These are phyloP conservation scores for Arabidopsis arenosa DNA, from an alignment of 345 rosid genomes.

Conservation along the genomic window DNA sequence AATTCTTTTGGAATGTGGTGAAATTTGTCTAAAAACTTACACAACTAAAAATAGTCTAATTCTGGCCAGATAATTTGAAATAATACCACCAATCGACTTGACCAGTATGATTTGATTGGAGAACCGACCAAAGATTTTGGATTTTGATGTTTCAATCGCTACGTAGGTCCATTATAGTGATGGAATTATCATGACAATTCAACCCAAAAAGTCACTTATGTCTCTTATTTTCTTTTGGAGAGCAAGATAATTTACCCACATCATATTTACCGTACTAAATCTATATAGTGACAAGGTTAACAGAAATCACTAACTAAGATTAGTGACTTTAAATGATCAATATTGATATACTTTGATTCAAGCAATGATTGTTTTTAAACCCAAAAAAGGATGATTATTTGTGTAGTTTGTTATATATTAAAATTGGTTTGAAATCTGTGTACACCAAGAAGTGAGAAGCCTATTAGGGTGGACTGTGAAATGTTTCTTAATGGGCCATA, in stretches of 20 bases:
- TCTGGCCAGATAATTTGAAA: constrained; percentile 32
- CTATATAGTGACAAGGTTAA: not conserved
- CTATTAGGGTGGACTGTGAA: not conserved
- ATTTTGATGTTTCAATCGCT: constrained; percentile 29
- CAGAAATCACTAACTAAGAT: not conserved
- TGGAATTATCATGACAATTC: constrained; percentile 22
- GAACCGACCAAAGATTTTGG: constrained; percentile 34
- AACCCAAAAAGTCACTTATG: constrained; percentile 1
- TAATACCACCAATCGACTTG: constrained; percentile 24
- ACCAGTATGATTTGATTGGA: constrained; percentile 33
- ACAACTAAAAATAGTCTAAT: not conserved
- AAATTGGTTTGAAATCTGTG: not conserved
- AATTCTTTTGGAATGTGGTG: not conserved
- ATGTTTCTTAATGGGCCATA: not conserved
- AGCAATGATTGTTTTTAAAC: not conserved
- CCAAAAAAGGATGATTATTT: not conserved
- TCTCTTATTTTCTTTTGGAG: constrained; percentile 2
- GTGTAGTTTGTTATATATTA: not conserved
- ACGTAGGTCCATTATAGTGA: constrained; percentile 36
- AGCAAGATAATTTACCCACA: not conserved
- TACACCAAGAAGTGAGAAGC: not conserved
- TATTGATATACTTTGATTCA: not conserved
- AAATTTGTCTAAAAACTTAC: not conserved
- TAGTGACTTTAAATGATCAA: not conserved
- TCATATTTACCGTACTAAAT: not conserved